A percentile compares a stretch with the other conserved stretches of the same genome.
phyloP scores from a whole-genome alignment of 139 green algal genomes.

The Coelastrella sp. region DNA sequence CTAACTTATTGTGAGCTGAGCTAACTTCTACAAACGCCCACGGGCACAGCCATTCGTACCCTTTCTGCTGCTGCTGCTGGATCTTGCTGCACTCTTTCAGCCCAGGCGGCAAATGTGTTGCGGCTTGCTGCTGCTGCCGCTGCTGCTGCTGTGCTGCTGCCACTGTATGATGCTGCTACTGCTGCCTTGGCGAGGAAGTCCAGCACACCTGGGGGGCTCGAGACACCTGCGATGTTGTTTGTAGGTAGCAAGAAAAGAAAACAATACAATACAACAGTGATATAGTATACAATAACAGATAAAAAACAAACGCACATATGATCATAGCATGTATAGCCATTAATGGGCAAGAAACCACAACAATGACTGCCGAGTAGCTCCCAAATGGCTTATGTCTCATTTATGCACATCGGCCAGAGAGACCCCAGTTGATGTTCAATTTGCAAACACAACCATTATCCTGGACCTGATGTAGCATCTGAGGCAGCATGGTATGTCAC shows the following conservation, averaged over 20 bases:
- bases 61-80: slow-evolving; percentile 13
- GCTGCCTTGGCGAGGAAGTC: slow-evolving; percentile 8
- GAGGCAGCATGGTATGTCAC: no score
- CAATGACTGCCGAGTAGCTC: no score
- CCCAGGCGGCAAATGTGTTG: slow-evolving; percentile 43
- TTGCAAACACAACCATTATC: no score
- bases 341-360: no score
- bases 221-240: background rate
- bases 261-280: background rate
- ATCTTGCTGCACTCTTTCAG: slow-evolving; percentile 18
- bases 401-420: no score
- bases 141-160: slow-evolving; percentile 16
- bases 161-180: slow-evolving; percentile 40
- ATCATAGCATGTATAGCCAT: no score
- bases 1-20: no score
- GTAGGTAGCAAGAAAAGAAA: background rate
- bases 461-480: no score
- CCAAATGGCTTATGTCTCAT: no score
- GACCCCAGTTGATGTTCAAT: no score
- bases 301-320: background rate
- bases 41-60: background rate
- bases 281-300: background rate
- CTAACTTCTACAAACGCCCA: no score
- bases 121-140: slow-evolving; percentile 39
- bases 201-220: background rate